Evolutionary conservation across 495 filamentous ascomycete species (phyloP), one percentile per base, ranked within the genome.

Genomic region (Trichoderma asperelloides): DNA sequence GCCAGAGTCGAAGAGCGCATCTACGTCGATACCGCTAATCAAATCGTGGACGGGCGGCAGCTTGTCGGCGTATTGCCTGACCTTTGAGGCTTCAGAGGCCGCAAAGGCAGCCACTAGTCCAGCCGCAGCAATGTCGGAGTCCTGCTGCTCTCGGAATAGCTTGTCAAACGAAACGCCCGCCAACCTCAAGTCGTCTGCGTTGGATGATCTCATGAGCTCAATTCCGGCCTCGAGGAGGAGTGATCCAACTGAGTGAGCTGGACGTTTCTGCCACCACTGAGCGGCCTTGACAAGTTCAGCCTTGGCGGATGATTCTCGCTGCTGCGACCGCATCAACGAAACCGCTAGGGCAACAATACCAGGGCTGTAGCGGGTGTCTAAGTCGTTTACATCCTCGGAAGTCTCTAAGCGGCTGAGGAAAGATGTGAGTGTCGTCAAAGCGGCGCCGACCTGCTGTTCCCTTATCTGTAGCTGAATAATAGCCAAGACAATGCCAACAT

Each of bases 81-180:
- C 79, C 71, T 86, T 87, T 18, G 78, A 69, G 51, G 87, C 85
- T 64, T 90, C 83, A 27, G 81, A 82, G 3, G 88, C 87, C 37
- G 92, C 89, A 70, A 91, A 88, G 13, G 93, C 88, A 4, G 96
- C 95, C 9, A 97, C 85, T 40, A 94, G 85, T 8, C 95, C 95
- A 9, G 92, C 93, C 43, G 85, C 82, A 1, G 89, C 88, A 64
- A 85, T 77, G 16, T 79, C 82, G 71, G 96, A 90, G 40, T 72
- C 77, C 4, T 87, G 80, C 39, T 92, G 82, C 60, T 85, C 79
- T 8, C 83, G 74, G 68, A 88, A 83, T 16, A 97, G 82, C 16
- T 79, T 77, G 21, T 82, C 79, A 78, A 98, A 98, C 41, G 96
- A 85, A 18, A 90, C 85, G 6, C 86, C 87, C 3, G 96, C 93